Conservation (phyloP, 352 stramenopile genomes). For the Globisporangium cederbergense region DNA sequence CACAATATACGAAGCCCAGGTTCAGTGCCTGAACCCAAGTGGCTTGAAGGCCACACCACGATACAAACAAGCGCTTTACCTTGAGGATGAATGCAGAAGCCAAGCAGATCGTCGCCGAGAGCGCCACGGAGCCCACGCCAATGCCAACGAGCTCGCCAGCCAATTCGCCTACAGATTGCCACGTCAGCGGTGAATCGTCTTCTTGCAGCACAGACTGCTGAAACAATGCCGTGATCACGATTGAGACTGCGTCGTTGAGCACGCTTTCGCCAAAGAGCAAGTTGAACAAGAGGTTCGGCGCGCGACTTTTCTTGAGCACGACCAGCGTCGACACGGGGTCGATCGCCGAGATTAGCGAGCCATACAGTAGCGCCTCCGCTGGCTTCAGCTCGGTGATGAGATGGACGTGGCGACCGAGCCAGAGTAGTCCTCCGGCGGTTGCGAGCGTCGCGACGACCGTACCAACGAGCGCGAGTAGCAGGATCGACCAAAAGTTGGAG, state of each 20-base stretch:
- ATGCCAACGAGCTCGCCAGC: constrained; percentile 33
- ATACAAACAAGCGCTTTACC: background rate
- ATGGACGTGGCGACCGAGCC: constrained; percentile 28
- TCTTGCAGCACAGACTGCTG: constrained; percentile 40
- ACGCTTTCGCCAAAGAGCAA: constrained; percentile 86
- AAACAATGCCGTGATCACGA: constrained; percentile 71
- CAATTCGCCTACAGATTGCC: constrained; percentile 34
- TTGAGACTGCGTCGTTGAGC: constrained; percentile 61
- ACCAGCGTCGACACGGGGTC: constrained; percentile 82
- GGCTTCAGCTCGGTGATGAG: constrained; percentile 42
- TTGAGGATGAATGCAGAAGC: constrained; percentile 34
- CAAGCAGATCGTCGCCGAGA: constrained; percentile 42
- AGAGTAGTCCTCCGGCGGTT: constrained; percentile 37
- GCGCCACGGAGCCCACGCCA: constrained; percentile 37
- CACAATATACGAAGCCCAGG: background rate
- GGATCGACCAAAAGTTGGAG: constrained; percentile 39
- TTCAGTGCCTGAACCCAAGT: background rate
- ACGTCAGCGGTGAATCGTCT: background rate
- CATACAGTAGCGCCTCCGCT: constrained; percentile 71
- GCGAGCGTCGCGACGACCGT: constrained; percentile 51
- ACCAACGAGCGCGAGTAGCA: constrained; percentile 39
- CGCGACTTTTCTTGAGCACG: constrained; percentile 57
- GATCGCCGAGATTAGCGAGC: constrained; percentile 73
- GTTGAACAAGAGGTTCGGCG: constrained; percentile 70
- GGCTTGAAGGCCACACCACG: background rate